phyloP scores from a whole-genome alignment of 805 yeast genomes.

The Geotrichum ghanense region DNA sequence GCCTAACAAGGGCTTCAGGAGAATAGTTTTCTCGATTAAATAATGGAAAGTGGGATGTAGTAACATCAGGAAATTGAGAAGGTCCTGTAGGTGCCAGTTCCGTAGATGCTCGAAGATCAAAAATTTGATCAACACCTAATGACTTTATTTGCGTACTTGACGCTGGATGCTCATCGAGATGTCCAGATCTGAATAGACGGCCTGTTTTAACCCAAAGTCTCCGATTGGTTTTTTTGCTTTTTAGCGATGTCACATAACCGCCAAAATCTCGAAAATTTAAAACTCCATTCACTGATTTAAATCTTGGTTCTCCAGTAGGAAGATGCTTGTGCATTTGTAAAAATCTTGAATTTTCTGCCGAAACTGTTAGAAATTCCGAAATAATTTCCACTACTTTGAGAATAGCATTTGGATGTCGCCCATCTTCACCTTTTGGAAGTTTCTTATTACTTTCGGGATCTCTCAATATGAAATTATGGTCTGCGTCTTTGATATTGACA shows the following conservation, averaged over 20 bases:
- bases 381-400: constrained; percentile 41
- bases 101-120: constrained; percentile 54
- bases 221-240: constrained; percentile 21
- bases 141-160: constrained; percentile 33
- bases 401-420: constrained; percentile 22
- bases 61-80: constrained; percentile 34
- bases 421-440: background rate
- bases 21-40: constrained; percentile 43
- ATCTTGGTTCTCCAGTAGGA: constrained; percentile 34
- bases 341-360: constrained; percentile 42
- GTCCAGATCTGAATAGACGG: constrained; percentile 52
- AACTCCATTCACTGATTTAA: constrained; percentile 57
- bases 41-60: constrained; percentile 44
- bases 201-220: constrained; percentile 35
- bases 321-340: constrained; percentile 27
- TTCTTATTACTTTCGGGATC: too few relatives aligned
- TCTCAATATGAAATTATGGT: constrained; percentile 54
- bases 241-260: constrained; percentile 42
- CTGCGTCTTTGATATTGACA: constrained; percentile 52
- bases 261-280: constrained; percentile 72
- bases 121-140: constrained; percentile 42
- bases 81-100: constrained; percentile 37
- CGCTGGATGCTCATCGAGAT: constrained; percentile 38
- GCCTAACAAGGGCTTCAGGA: constrained; percentile 50
- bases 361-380: constrained; percentile 33